These are phyloP conservation scores for Microdochium trichocladiopsis DNA, from an alignment of 2,329 filamentous ascomycete genomes.

Conservation along the genomic window DNA sequence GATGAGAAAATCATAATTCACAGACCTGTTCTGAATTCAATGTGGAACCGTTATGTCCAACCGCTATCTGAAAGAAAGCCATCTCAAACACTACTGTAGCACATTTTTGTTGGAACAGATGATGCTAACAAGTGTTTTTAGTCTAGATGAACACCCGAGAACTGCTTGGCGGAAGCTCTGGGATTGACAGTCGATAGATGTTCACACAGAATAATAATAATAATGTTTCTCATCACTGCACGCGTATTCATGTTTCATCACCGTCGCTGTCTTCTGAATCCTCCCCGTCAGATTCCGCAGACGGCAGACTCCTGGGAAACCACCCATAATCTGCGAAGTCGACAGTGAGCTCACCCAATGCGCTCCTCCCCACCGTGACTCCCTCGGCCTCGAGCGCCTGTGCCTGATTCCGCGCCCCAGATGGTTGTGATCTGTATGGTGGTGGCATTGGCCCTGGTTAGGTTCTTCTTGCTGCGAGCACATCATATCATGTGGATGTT, in stretches of 20 bases:
- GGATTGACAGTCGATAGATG: neutral
- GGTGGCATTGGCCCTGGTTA: no score
- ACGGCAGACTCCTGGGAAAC: conserved; percentile 46
- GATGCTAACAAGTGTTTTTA: neutral
- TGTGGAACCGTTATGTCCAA: conserved; percentile 72
- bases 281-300: conserved; percentile 20
- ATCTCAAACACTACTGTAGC: neutral
- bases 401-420: conserved; percentile 42
- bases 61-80: conserved; percentile 63
- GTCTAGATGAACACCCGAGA: neutral
- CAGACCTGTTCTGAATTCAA: conserved; percentile 74
- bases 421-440: conserved; percentile 37
- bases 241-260: conserved; percentile 3
- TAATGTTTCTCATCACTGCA: neutral
- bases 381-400: conserved; percentile 42
- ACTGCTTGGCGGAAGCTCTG: neutral
- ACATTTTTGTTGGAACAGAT: neutral
- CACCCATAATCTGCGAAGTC: conserved; percentile 46
- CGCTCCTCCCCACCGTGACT: conserved; percentile 38
- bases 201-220: neutral
- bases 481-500: no score
- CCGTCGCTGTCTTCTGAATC: conserved; percentile 18
- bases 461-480: no score
- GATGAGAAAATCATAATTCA: conserved; percentile 67
- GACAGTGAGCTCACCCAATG: conserved; percentile 44